Base-by-base conservation (phyloP, 169 alveolate genomes). In the Plasmodium gaboni region DNA sequence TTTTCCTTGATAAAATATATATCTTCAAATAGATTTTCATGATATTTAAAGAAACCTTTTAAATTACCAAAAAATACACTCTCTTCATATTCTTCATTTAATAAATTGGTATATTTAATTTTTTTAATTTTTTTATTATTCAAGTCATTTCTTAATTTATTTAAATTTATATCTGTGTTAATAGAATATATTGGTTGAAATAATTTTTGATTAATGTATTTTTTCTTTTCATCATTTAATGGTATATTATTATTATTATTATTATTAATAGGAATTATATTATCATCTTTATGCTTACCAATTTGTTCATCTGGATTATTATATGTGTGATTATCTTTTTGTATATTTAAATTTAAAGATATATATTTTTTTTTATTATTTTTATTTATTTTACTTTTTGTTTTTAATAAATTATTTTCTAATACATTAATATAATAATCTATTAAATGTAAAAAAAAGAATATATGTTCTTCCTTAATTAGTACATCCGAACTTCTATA, bases 31-130 rank as follows among this genome's bases (percentile, higher is more conserved):
- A 83, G 53, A 38, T 83, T 53, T 83, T 68, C 68, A 83, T 83
- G 57, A 72, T 83, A 83, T 61, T 67, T 69, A 57, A 32, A 83
- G 42, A 69, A 83, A 10, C 91, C 91, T 28, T 57, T 70, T 7
- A 69, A 61, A 32, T 59, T 67, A 68, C 28, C 32, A 72, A 83
- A 83, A 51, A 68, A 83, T 24, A 68, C 73, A 15, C 12, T 32
- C 17, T 83, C 72, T 69, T 83, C 74, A 42, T 50, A 48, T 69
- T 32, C 42, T 28, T 69, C 86, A 64, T 70, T 17, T 63, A 83
- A 44, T 32, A 83, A 32, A 68, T 38, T 55, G 55, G 13, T 32
- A 72, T 78, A 78, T 5, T 78, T 65, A 78, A 78, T 65, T 78
- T 51, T 63, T 50, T 64, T 64, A 7, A 78, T 42, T 78, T 78